Conservation (phyloP, 345 rosid genomes). For the Nasturtium officinale region DNA sequence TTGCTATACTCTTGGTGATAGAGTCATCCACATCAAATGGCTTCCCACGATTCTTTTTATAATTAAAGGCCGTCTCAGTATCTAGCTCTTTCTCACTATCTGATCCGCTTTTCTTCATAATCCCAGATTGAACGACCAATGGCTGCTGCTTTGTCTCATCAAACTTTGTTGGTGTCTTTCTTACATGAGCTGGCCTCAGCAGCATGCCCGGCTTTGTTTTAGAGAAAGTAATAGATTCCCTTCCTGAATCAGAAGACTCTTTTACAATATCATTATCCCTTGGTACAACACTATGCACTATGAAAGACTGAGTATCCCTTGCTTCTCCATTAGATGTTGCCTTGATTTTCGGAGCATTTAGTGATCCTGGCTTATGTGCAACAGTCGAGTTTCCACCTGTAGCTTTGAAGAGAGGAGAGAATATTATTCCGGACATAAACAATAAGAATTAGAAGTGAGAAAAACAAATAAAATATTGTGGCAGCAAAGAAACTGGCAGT, state of each 20-base stretch:
- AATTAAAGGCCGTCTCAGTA: conserved; percentile 35
- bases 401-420: conserved; percentile 51
- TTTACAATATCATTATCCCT: conserved; percentile 53
- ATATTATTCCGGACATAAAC: conserved; percentile 37
- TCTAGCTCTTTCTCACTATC: conserved; percentile 45
- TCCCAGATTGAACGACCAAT: conserved; percentile 51
- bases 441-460: conserved; percentile 12
- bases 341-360: conserved; percentile 55
- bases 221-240: conserved; percentile 77
- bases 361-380: conserved; percentile 49
- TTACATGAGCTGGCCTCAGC: conserved; percentile 80
- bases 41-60: conserved; percentile 47
- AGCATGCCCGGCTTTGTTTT: conserved; percentile 93
- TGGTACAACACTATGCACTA: conserved; percentile 45
- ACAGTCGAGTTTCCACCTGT: conserved; percentile 67
- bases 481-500: conserved; percentile 18
- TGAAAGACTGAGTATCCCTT: conserved; percentile 51
- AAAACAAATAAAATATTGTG: conserved; percentile 1
- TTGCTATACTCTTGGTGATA: conserved; percentile 48
- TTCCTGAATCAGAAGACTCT: conserved; percentile 51
- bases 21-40: conserved; percentile 49
- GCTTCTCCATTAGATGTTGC: conserved; percentile 55
- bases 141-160: conserved; percentile 58
- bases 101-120: conserved; percentile 31
- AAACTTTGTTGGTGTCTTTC: conserved; percentile 58